phyloP scores from a whole-genome alignment of 2,329 filamentous ascomycete genomes.

The Xylaria sp. region DNA sequence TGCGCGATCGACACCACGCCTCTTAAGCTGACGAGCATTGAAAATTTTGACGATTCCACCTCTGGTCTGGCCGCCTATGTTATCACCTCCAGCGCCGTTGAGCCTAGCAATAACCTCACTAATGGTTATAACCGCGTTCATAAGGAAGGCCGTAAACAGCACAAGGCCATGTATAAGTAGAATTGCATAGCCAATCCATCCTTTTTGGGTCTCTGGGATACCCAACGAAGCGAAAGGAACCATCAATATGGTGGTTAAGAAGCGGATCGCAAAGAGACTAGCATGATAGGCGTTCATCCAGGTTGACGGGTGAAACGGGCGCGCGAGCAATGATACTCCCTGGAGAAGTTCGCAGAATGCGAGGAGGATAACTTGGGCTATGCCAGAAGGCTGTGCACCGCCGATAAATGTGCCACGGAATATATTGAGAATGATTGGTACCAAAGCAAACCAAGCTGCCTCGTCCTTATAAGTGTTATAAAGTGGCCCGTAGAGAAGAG shows the following conservation, averaged over 20 bases:
- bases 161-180: conserved; percentile 86
- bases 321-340: conserved; percentile 87
- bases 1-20: conserved; percentile 74
- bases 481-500: conserved; percentile 88
- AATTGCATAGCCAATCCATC: conserved; percentile 96
- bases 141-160: conserved; percentile 88
- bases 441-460: conserved; percentile 86
- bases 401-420: conserved; percentile 90
- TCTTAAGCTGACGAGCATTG: conserved; percentile 87
- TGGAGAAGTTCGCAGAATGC: conserved; percentile 95
- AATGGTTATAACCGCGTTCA: conserved; percentile 90
- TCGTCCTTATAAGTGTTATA: conserved; percentile 99
- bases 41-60: conserved; percentile 92
- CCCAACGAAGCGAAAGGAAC: conserved; percentile 86
- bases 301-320: conserved; percentile 87
- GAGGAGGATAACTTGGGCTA: conserved; percentile 90
- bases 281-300: conserved; percentile 98
- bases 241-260: conserved; percentile 79
- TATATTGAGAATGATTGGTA: conserved; percentile 86
- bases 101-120: conserved; percentile 87
- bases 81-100: conserved; percentile 83
- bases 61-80: conserved; percentile 73
- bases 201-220: conserved; percentile 80
- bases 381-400: conserved; percentile 89
- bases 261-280: conserved; percentile 80